phyloP scores from a whole-genome alignment of 768 basidiomycete genomes.

The Aureoboletus auriporus region DNA sequence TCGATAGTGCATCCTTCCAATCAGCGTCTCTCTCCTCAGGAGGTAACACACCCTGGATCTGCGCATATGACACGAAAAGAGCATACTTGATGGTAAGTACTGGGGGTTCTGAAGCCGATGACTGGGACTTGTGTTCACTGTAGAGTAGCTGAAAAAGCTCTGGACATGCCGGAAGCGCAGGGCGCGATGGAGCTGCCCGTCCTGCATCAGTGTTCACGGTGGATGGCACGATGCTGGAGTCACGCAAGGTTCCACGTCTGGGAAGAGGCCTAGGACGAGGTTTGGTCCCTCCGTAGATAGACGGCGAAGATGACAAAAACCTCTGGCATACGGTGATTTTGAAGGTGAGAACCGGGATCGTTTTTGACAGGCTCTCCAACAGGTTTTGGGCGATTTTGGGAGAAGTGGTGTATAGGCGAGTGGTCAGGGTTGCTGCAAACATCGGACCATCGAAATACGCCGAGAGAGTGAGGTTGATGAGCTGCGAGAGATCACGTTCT shows the following conservation, averaged over 20 bases:
- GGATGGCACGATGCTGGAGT: conserved; percentile 2
- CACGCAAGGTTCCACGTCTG: conserved; percentile 18
- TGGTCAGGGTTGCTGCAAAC: conserved; percentile 35
- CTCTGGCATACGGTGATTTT: conserved; percentile 43
- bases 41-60: conserved; percentile 28
- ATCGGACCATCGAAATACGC: conserved; percentile 34
- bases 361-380: conserved; percentile 35
- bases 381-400: conserved; percentile 31
- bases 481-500: conserved; percentile 22
- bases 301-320: conserved; percentile 28
- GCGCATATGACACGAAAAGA: conserved; percentile 37
- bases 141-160: conserved; percentile 29
- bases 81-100: conserved; percentile 33
- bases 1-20: conserved; percentile 30
- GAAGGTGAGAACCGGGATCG: conserved; percentile 35
- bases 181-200: conserved; percentile 25
- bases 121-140: conserved; percentile 8
- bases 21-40: conserved; percentile 28
- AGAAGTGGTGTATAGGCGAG: conserved; percentile 30
- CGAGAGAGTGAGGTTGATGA: conserved; percentile 39
- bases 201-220: conserved; percentile 4
- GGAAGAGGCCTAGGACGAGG: conserved; percentile 34
- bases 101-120: conserved; percentile 3
- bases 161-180: conserved; percentile 17
- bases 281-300: conserved; percentile 10